These are phyloP conservation scores for Phytophthora litchii DNA, from an alignment of 352 stramenopile genomes.

Conservation along the genomic window DNA sequence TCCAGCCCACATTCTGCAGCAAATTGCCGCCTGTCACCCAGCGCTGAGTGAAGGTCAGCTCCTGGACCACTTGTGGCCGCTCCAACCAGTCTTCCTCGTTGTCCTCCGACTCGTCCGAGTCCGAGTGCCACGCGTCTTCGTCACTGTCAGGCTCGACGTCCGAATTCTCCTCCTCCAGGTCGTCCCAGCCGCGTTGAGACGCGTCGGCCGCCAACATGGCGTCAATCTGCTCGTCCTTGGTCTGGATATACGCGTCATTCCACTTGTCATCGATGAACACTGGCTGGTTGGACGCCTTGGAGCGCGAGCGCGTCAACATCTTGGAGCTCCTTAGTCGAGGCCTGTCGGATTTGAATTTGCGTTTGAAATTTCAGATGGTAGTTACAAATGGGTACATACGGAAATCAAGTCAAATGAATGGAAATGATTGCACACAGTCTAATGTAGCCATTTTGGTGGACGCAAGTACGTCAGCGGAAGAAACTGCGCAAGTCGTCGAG, in stretches of 20 bases:
- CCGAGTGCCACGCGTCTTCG: constrained; percentile 42
- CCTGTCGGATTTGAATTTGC: constrained; percentile 6
- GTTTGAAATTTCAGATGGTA: constrained; percentile 14
- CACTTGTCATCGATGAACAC: constrained; percentile 86
- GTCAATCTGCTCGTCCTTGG: constrained; percentile 87
- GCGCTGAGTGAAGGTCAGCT: constrained; percentile 23
- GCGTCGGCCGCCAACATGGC: constrained; percentile 57
- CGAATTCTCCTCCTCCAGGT: constrained; percentile 47
- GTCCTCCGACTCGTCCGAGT: constrained; percentile 45
- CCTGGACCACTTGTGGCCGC: background rate
- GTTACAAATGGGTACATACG: constrained; percentile 6
- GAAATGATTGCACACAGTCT: constrained; percentile 5
- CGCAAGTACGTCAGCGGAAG: constrained; percentile 44
- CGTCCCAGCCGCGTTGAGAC: constrained; percentile 56
- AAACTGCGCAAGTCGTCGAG: constrained; percentile 77
- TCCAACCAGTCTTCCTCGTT: constrained; percentile 26
- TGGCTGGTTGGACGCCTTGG: constrained; percentile 64
- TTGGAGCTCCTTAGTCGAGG: background rate
- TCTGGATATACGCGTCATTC: constrained; percentile 84
- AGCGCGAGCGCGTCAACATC: constrained; percentile 78
- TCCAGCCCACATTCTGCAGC: constrained; percentile 68
- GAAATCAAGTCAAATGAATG: background rate
- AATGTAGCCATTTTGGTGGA: constrained; percentile 17
- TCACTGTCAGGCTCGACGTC: constrained; percentile 30
- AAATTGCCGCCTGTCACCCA: constrained; percentile 42